phyloP scores from a whole-genome alignment of 164 flowering plant species.

The Vitis rotundifolia region DNA sequence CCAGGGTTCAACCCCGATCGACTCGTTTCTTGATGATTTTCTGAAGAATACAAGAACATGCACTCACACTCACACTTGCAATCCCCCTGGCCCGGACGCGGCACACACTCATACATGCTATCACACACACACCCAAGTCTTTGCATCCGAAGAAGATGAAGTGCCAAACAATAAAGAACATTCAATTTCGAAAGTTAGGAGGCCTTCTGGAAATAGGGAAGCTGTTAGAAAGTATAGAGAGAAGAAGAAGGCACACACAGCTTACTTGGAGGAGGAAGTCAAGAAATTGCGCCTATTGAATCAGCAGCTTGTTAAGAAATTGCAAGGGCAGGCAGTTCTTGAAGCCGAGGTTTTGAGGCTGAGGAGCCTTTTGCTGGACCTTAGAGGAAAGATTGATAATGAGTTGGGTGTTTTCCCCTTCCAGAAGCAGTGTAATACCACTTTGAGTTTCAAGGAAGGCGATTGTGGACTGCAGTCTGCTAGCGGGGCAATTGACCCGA shows the following conservation, averaged over 20 bases:
- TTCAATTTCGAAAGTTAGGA: constrained; percentile 26
- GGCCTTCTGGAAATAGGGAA: constrained; percentile 58
- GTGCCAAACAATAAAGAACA: constrained; percentile 7
- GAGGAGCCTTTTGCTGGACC: constrained; percentile 40
- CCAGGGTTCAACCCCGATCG: constrained; percentile 14
- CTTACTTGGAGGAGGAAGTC: constrained; percentile 70
- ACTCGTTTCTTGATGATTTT: constrained; percentile 34
- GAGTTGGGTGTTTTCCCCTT: constrained; percentile 55
- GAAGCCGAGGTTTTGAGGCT: constrained; percentile 64
- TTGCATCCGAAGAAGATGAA: constrained; percentile 39
- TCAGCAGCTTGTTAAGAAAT: constrained; percentile 53
- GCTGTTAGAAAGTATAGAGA: constrained; percentile 79
- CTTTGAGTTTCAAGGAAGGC: constrained; percentile 32
- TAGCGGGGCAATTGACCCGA: constrained; percentile 16
- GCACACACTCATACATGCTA: constrained; percentile 69
- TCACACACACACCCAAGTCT: constrained; percentile 61
- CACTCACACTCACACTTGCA: constrained; percentile 70
- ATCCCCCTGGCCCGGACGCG: constrained; percentile 68
- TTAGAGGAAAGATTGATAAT: constrained; percentile 54
- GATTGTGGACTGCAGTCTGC: constrained; percentile 24
- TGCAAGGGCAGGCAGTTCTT: constrained; percentile 55
- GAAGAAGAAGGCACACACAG: constrained; percentile 77
- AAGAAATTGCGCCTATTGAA: constrained; percentile 43
- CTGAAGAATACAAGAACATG: constrained; percentile 46
- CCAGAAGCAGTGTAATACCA: constrained; percentile 34